Evolutionary conservation across 2,329 filamentous ascomycete species (phyloP).

Genomic region (Colletotrichum tropicicola): DNA sequence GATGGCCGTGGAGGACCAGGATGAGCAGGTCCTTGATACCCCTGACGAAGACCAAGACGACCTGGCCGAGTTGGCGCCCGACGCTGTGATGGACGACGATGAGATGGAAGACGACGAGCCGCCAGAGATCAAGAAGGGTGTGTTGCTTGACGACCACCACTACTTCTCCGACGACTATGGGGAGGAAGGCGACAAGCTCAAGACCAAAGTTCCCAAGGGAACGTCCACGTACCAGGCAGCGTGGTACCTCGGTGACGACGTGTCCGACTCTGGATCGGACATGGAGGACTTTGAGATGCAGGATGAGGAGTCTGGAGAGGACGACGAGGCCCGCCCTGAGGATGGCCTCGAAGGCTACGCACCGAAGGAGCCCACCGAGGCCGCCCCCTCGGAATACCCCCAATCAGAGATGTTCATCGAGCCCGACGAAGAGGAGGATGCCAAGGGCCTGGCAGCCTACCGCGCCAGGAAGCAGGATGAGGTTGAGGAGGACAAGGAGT

Average conservation of each 20-base stretch:
- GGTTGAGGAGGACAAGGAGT: constrained; percentile 89
- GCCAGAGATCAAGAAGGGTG: constrained; percentile 75
- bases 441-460: constrained; percentile 83
- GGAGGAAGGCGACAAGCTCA: constrained; percentile 64
- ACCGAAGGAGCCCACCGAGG: constrained; percentile 76
- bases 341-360: constrained; percentile 81
- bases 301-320: constrained; percentile 67
- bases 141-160: constrained; percentile 94
- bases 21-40: constrained; percentile 69
- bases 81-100: constrained; percentile 73
- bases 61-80: constrained; percentile 83
- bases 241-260: constrained; percentile 84
- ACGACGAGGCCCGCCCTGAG: constrained; percentile 73
- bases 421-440: constrained; percentile 82
- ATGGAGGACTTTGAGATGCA: constrained; percentile 70
- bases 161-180: constrained; percentile 93
- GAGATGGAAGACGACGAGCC: constrained; percentile 51
- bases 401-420: constrained; percentile 92
- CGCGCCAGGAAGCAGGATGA: constrained; percentile 81
- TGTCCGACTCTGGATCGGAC: constrained; percentile 87
- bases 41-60: constrained; percentile 86
- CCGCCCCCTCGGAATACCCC: constrained; percentile 86
- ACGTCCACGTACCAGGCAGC: constrained; percentile 95
- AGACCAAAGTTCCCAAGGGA: constrained; percentile 84
- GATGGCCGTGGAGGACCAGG: constrained; percentile 72